Evolutionary conservation across 352 stramenopile genomes (phyloP).

Genomic region (Hyaloperonospora arabidopsidis): DNA sequence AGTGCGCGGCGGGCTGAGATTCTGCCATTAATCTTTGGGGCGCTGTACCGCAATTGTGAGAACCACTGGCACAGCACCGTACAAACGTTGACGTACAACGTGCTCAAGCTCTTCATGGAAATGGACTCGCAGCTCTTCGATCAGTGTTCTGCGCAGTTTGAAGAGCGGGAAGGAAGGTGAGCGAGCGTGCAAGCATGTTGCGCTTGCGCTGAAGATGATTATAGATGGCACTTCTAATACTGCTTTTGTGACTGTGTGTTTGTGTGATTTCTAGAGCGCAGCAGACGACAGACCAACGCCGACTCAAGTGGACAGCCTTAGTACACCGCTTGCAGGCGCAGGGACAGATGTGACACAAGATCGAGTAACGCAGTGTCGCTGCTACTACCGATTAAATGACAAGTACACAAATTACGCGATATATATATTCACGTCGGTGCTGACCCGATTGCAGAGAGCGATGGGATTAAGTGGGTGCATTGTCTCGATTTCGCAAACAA

Average conservation of each 20-base stretch:
- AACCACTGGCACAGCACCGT: conserved; percentile 94
- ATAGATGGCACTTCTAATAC: background rate
- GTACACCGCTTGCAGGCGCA: conserved; percentile 39
- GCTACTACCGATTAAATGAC: conserved; percentile 9
- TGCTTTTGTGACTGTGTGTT: too few relatives aligned
- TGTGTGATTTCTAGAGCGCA: conserved; percentile 13
- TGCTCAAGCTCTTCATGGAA: conserved; percentile 72
- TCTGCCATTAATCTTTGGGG: conserved; percentile 93
- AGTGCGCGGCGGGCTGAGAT: conserved; percentile 88
- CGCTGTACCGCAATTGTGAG: conserved; percentile 81
- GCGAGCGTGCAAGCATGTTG: conserved; percentile 8
- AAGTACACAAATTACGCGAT: conserved; percentile 20
- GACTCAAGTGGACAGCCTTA: conserved; percentile 42
- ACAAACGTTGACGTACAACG: conserved; percentile 83
- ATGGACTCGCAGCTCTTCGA: conserved; percentile 88
- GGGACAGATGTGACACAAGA: conserved; percentile 19
- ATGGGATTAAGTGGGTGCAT: conserved; percentile 2
- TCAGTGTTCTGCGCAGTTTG: conserved; percentile 50
- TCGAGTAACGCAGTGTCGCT: conserved; percentile 3
- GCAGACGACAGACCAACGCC: conserved; percentile 43
- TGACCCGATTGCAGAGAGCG: conserved; percentile 10
- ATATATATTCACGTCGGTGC: conserved; percentile 3
- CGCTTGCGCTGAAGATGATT: background rate
- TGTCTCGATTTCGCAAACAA: too few relatives aligned
- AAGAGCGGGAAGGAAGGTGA: conserved; percentile 53